Conservation (phyloP, 2,329 filamentous ascomycete species). For the Aspergillus sclerotialis region DNA sequence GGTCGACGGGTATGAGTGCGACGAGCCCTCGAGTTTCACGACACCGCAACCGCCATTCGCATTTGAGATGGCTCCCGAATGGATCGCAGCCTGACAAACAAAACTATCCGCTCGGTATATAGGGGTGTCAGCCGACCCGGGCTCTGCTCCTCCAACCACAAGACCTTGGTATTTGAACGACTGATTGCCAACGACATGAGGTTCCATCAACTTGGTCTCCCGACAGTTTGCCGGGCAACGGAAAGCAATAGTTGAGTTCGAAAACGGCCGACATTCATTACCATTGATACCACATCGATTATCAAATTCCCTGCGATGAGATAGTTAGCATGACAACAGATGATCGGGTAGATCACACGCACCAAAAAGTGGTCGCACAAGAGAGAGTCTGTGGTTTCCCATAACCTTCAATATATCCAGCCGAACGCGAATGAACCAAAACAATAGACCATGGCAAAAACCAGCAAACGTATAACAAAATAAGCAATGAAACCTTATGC, state of each 20-base stretch:
- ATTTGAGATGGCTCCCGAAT: slow-evolving; percentile 70
- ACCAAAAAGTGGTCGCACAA: slow-evolving; percentile 43
- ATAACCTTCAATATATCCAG: slow-evolving; percentile 43
- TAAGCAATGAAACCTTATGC: slow-evolving; percentile 37
- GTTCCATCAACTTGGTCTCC: slow-evolving; percentile 41
- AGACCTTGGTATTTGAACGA: slow-evolving; percentile 46
- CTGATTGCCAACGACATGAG: slow-evolving; percentile 45
- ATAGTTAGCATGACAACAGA: not conserved
- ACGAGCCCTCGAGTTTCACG: slow-evolving; percentile 63
- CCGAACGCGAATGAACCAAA: slow-evolving; percentile 38
- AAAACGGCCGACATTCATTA: slow-evolving; percentile 50
- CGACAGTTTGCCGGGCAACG: slow-evolving; percentile 51
- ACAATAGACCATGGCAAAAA: slow-evolving; percentile 42
- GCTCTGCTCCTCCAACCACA: slow-evolving; percentile 45
- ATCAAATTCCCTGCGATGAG: slow-evolving; percentile 26
- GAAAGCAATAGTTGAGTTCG: slow-evolving; percentile 46
- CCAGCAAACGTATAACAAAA: slow-evolving; percentile 40
- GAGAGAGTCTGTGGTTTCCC: slow-evolving; percentile 39
- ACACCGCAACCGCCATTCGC: slow-evolving; percentile 74
- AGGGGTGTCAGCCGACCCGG: slow-evolving; percentile 35
- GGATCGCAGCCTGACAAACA: slow-evolving; percentile 77
- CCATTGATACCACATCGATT: slow-evolving; percentile 49
- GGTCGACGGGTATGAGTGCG: slow-evolving; percentile 56
- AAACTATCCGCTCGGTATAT: slow-evolving; percentile 85
- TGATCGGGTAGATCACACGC: slow-evolving; percentile 5